These are phyloP conservation scores for Colletotrichum acutatum DNA, from an alignment of 2,329 filamentous ascomycete species.

Conservation along the genomic window DNA sequence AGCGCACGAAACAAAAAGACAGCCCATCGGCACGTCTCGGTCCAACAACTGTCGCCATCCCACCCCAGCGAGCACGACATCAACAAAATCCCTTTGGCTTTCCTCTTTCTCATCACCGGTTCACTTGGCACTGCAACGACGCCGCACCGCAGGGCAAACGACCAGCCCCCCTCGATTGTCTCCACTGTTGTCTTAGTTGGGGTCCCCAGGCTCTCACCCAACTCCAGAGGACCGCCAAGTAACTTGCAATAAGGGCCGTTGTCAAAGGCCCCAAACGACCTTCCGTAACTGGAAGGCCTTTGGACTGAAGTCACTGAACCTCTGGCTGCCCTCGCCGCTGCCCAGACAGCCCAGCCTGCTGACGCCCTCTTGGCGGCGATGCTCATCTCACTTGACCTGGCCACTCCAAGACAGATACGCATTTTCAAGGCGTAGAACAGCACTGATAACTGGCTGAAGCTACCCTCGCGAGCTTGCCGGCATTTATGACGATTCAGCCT, in stretches of 20 bases:
- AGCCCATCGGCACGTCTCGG: background rate
- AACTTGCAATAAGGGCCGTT: background rate
- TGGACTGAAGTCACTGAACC: background rate
- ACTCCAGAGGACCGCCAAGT: constrained; percentile 6
- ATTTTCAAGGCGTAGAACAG: background rate
- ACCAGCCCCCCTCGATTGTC: background rate
- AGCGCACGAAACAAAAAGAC: background rate
- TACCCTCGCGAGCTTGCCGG: constrained; percentile 15
- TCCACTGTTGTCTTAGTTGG: background rate
- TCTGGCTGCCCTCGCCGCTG: background rate
- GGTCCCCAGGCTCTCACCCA: background rate
- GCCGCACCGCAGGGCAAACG: background rate
- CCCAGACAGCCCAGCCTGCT: constrained; percentile 25
- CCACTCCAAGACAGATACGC: background rate
- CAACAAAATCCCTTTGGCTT: constrained; percentile 7
- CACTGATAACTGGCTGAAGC: background rate
- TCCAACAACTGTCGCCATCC: constrained; percentile 23
- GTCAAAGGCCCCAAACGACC: background rate
- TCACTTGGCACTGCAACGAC: constrained; percentile 23
- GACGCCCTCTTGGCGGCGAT: constrained; percentile 29
- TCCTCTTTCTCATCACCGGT: background rate
- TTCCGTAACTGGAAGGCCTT: constrained; percentile 24
- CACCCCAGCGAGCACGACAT: constrained; percentile 32
- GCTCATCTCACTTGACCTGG: background rate
- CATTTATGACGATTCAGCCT: constrained; percentile 13